Evolutionary conservation across 208 protist genomes (phyloP), one percentile per base, ranked within the genome.

Genomic region (Crithidia fasciculata): DNA sequence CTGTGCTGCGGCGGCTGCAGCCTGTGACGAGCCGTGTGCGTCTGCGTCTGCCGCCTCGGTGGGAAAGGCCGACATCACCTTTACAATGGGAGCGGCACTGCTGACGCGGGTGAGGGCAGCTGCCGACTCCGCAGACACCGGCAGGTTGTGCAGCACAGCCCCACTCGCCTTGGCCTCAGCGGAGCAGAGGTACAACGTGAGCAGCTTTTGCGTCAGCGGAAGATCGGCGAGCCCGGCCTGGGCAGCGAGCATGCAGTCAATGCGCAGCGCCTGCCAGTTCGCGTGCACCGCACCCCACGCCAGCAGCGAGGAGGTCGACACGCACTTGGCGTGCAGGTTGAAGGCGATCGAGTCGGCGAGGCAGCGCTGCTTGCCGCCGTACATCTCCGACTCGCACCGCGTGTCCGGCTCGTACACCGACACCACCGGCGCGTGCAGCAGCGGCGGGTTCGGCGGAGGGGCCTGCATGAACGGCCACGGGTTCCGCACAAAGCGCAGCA

Each of bases 91-190:
- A 5, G 70, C 45, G 8, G 69, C 47, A 54, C 61, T 60, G 10
- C 53, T 44, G 41, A 60, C 39, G 44, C 12, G 63, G 16, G 59
- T 16, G 0, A 90, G 66, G 5, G 63, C 52, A n/a, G 82, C 60
- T 44, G 80, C 80, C 55, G 86, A 79, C 2, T 45, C 64, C 8
- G 55, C 41, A 8, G 73, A 86, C 19, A 78, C 75, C 2, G 93
- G 93, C 37, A 95, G 57, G 68, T 95, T 95, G 37, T 87, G 68
- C 73, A 97, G 77, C 56, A 97, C 86, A n/a, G 80, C 93, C 37
- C 93, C 93, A 39, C 55, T 39, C 28, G n/a, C 49, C 74, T 87
- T 87, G 44, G 89, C 88, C 45, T 92, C 87, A 0, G 89, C 91
- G 18, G 80, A 71, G 8, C 69, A 78, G 7, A 97, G 78, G 50